phyloP scores from a whole-genome alignment of 805 yeast genomes.

The Hermanozyma aechmeae region DNA sequence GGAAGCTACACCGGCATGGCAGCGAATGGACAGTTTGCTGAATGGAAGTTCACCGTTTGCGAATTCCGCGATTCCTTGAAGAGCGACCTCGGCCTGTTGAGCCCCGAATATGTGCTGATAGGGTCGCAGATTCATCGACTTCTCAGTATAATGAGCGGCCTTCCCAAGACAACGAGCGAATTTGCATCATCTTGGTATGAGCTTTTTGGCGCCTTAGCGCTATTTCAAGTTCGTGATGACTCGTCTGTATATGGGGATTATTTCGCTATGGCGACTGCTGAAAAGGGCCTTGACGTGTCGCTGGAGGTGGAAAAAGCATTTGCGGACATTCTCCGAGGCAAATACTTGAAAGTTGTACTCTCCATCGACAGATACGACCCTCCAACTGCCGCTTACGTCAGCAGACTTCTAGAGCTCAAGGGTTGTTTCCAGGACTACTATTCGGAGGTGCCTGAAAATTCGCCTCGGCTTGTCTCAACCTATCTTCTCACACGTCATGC shows the following conservation, averaged over 20 bases:
- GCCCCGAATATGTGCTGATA: conserved; percentile 19
- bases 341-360: conserved; percentile 47
- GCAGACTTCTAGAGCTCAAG: conserved; percentile 55
- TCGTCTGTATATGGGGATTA: conserved; percentile 21
- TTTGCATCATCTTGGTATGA: conserved; percentile 63
- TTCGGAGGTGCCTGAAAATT: conserved; percentile 7
- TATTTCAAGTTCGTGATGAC: conserved; percentile 50
- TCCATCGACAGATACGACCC: conserved; percentile 51
- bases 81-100: conserved; percentile 7
- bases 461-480: conserved; percentile 37
- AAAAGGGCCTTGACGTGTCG: conserved; percentile 11
- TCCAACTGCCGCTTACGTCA: conserved; percentile 53
- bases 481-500: conserved; percentile 48
- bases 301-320: conserved; percentile 28
- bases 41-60: conserved; percentile 44
- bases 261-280: conserved; percentile 22
- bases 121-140: conserved; percentile 32
- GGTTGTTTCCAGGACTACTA: conserved; percentile 42
- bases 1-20: conserved; percentile 30
- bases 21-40: conserved; percentile 32
- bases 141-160: conserved; percentile 37
- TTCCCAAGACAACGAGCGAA: conserved; percentile 39
- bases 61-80: conserved; percentile 36
- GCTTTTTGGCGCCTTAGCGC: conserved; percentile 42
- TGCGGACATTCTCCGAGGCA: conserved; percentile 45